Evolutionary conservation across 345 rosid genomes (phyloP), one percentile per base, ranked within the genome.

Genomic region (Salix dunnii): DNA sequence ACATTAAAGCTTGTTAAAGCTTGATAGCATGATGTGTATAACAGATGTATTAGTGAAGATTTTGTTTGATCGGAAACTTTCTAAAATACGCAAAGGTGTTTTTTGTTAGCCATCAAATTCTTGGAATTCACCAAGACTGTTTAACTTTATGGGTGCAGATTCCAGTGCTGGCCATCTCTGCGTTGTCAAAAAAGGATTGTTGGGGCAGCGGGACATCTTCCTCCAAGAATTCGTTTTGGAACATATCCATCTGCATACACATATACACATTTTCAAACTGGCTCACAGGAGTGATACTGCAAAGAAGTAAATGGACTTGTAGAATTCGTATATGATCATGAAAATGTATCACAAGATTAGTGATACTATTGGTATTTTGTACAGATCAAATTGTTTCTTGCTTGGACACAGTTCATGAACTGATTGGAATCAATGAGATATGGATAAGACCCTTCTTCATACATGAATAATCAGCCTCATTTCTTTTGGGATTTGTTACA

Each of bases 381-480:
- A 82, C 83, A 85, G 84, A 75, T 75, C 48, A 82, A 68, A 81
- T 82, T 80, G 75, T 82, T 80, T 75, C 60, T 53, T 74, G 76
- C 21, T 72, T 70, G 82, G 76, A 75, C 70, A 35, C 51, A 13
- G 43, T 71, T 73, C 74, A 58, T 78, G 78, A 83, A 70, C 73
- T 82, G 71, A 77, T 78, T 71, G 38, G 33, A 49, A 36, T 16
- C 43, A 74, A 40, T 40, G 14, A 25, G 71, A 70, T 76, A 35
- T 69, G 78, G 74, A 53, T 68, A 33, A 38, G 36, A 20, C 70
- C 62, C 60, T 61, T 0, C 46, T 61, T 1, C 46, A 1, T 53
- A 10, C 51, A 14, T 21, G 62, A 73, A 30, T 58, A 67, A 40
- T 10, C 46, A 66, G 20, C 23, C 11, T 77, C 13, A 60, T 49